Evolutionary conservation across 345 rosid genomes (phyloP).

Genomic region (Xanthoceras sorbifolium): DNA sequence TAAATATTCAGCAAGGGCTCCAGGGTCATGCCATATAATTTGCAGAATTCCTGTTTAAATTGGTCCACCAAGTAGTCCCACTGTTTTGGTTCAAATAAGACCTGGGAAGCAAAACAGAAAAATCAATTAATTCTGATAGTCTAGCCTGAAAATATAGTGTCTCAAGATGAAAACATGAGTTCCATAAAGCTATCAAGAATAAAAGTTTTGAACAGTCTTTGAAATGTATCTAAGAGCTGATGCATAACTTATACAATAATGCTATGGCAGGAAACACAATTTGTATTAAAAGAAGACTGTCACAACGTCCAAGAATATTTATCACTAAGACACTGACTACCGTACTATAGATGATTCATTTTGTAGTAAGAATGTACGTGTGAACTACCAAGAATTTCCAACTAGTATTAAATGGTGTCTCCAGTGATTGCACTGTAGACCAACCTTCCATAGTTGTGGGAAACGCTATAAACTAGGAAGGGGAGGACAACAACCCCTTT

Average conservation of each 20-base stretch:
- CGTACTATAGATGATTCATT: neutral
- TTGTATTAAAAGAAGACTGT: neutral
- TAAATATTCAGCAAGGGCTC: conserved; percentile 91
- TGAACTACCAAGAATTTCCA: neutral
- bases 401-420: neutral
- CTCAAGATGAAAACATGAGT: conserved; percentile 3
- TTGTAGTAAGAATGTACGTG: neutral
- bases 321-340: too few species aligned
- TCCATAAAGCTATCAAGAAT: neutral
- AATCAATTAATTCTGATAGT: neutral
- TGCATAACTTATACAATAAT: neutral
- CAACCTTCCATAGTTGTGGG: neutral
- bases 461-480: neutral
- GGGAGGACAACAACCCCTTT: neutral
- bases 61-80: conserved; percentile 92
- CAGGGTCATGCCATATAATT: conserved; percentile 90
- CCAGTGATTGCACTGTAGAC: neutral
- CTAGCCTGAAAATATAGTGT: neutral
- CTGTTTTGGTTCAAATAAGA: conserved; percentile 79
- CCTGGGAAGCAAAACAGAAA: conserved; percentile 45
- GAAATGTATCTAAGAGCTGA: neutral
- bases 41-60: conserved; percentile 92
- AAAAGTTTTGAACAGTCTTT: neutral
- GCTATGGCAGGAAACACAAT: neutral
- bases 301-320: neutral